Evolutionary conservation across 2,329 filamentous ascomycete species (phyloP).

Genomic region (Colletotrichum gigasporum): DNA sequence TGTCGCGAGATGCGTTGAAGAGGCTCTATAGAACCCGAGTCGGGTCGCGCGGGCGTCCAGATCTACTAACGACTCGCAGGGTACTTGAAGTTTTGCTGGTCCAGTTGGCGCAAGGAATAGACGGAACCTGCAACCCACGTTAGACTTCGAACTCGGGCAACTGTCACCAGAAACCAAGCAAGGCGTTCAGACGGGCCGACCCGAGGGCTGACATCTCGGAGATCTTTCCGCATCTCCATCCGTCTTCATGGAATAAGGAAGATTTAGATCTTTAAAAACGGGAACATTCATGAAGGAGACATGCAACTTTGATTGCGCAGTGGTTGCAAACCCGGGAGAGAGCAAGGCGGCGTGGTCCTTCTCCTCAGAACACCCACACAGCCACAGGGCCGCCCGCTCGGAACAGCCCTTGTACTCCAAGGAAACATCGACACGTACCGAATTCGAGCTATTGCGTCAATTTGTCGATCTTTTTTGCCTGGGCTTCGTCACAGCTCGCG

Average conservation of each 20-base stretch:
- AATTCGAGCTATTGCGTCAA: constrained; percentile 23
- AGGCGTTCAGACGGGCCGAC: constrained; percentile 4
- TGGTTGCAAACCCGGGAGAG: neutral
- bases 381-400: constrained; percentile 3
- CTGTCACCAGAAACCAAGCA: neutral
- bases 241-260: neutral
- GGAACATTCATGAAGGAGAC: neutral
- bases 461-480: constrained; percentile 25
- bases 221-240: neutral
- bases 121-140: neutral
- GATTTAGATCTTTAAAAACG: neutral
- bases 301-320: no score
- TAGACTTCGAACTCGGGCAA: neutral
- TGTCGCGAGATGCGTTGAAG: no score
- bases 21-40: no score
- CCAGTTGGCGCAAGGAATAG: no score
- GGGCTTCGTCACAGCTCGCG: constrained; percentile 24
- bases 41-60: no score
- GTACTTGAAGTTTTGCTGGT: no score
- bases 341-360: neutral
- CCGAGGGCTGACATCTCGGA: neutral
- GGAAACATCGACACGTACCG: constrained; percentile 5
- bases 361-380: neutral
- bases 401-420: neutral
- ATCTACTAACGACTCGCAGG: no score